phyloP scores from a whole-genome alignment of 139 green algal genomes.

The Eudorina sp. region DNA sequence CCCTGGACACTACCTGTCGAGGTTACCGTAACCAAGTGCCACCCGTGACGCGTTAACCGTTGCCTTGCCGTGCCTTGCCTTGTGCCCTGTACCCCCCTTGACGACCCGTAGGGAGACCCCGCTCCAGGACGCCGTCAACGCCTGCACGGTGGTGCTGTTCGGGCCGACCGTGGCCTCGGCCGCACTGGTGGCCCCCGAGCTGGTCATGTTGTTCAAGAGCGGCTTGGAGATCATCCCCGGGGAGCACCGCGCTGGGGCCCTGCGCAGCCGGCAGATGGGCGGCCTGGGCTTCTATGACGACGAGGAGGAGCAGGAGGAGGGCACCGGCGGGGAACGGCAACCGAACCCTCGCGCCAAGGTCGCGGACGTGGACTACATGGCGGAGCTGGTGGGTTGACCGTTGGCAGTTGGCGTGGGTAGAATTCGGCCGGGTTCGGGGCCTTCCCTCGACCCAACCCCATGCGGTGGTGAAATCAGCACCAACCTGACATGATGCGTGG shows the following conservation, averaged over 20 bases:
- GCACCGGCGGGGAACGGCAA: not conserved
- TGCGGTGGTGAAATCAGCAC: too few species aligned
- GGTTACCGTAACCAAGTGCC: too few species aligned
- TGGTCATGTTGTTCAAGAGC: not conserved
- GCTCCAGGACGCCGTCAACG: not conserved
- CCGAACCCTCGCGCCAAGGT: not conserved
- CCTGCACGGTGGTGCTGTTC: not conserved
- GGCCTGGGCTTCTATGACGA: not conserved
- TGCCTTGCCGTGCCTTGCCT: too few species aligned
- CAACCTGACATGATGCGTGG: too few species aligned
- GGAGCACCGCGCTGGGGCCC: not conserved
- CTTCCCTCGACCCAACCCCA: too few species aligned
- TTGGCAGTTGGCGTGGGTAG: not conserved
- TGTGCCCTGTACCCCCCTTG: too few species aligned
- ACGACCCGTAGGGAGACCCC: not conserved
- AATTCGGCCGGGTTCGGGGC: too few species aligned
- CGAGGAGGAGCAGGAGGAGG: not conserved
- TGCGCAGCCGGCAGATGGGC: not conserved
- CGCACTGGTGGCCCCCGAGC: not conserved
- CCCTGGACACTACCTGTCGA: too few species aligned
- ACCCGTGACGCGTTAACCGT: too few species aligned
- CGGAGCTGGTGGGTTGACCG: not conserved
- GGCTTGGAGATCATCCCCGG: not conserved
- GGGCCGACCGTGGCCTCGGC: not conserved
- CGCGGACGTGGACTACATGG: conserved; percentile 19